Percentiles rank a stretch among this genome's conserved stretches.
These are phyloP conservation scores for Calendula officinalis DNA, from an alignment of 129 eudicot species.

Conservation along the genomic window DNA sequence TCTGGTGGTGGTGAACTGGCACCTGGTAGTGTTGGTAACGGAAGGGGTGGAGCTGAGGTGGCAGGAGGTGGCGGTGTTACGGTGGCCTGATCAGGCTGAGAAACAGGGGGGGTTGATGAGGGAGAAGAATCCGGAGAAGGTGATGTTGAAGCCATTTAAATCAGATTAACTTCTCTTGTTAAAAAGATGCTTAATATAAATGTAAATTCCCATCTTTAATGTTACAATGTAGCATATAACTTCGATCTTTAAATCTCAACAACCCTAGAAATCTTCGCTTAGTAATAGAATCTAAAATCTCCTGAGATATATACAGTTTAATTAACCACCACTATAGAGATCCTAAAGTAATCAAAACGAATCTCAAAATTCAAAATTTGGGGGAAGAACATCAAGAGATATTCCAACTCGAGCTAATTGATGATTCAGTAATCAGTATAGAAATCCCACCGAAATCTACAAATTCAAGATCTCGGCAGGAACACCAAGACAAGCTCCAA, in stretches of 20 bases:
- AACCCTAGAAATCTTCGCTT: background rate
- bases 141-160: conserved; percentile 57
- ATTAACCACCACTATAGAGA: background rate
- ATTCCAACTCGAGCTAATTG: too few species aligned
- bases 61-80: too few species aligned
- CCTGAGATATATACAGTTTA: too few species aligned
- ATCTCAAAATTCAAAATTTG: conserved; percentile 23
- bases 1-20: background rate
- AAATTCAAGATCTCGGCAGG: conserved; percentile 25
- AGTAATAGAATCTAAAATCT: background rate
- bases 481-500: background rate
- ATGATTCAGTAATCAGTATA: too few species aligned
- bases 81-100: conserved; percentile 6
- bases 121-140: conserved; percentile 59
- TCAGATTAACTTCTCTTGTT: conserved; percentile 8
- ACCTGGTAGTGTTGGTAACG: conserved; percentile 31
- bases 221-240: conserved; percentile 24
- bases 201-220: conserved; percentile 26
- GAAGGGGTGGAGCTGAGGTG: conserved; percentile 26
- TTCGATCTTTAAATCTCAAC: conserved; percentile 17
- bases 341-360: conserved; percentile 24
- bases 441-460: too few species aligned
- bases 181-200: conserved; percentile 13
- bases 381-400: background rate
- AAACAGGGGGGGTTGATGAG: conserved; percentile 37